phyloP scores from a whole-genome alignment of 306 rosid species.

The Prunus armeniaca region DNA sequence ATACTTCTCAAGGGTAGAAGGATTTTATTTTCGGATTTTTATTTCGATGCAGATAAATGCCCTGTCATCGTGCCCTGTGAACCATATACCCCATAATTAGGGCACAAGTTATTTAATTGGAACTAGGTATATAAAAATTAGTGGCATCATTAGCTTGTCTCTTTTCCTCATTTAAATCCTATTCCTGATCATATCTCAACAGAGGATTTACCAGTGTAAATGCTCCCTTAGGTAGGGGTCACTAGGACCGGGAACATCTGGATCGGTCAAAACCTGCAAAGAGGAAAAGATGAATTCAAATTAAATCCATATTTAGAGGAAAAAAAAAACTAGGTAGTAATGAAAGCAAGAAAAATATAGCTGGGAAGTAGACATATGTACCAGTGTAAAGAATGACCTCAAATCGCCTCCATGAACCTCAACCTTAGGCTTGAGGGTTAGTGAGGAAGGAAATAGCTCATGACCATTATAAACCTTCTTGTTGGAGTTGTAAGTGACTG shows the following conservation, averaged over 20 bases:
- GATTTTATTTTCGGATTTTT: not conserved
- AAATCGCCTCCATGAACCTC: constrained; percentile 83
- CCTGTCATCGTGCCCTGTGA: too few relatives aligned
- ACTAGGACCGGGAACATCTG: constrained; percentile 98
- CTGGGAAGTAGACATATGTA: constrained; percentile 1
- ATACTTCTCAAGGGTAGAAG: not conserved
- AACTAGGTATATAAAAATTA: not conserved
- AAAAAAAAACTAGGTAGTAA: not conserved
- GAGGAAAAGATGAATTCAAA: not conserved
- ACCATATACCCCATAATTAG: not conserved
- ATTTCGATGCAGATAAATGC: not conserved
- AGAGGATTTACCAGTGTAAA: constrained; percentile 63
- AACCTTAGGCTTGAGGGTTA: constrained; percentile 67
- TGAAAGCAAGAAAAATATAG: not conserved
- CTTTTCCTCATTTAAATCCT: not conserved
- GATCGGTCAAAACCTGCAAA: constrained; percentile 78
- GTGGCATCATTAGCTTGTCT: not conserved
- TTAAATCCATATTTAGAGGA: not conserved
- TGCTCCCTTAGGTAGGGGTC: constrained; percentile 90
- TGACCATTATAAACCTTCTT: constrained; percentile 74
- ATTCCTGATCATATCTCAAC: not conserved
- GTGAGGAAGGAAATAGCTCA: constrained; percentile 64
- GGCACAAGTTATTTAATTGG: not conserved
- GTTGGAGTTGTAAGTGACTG: constrained; percentile 51
- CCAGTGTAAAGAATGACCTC: constrained; percentile 91